Evolutionary conservation across 140 eudicot genomes (phyloP).

Genomic region (Flaveria floridana): DNA sequence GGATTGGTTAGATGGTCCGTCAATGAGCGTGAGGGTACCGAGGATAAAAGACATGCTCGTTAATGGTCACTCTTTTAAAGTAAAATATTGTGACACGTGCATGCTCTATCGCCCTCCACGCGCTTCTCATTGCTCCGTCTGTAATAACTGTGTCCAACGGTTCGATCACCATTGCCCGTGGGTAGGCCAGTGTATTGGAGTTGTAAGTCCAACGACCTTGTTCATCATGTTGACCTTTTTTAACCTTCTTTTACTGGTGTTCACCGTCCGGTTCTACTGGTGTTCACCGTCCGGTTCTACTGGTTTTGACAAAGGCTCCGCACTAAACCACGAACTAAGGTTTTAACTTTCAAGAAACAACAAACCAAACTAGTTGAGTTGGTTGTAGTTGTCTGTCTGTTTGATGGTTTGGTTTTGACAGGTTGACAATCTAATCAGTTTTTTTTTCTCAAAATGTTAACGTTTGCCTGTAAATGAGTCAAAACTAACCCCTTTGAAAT

Average conservation of each 20-base stretch:
- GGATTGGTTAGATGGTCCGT: conserved; percentile 43
- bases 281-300: too few species aligned
- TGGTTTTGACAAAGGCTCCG: too few species aligned
- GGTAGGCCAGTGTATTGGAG: conserved; percentile 91
- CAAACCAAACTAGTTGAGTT: too few species aligned
- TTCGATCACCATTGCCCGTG: conserved; percentile 94
- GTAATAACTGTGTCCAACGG: conserved; percentile 78
- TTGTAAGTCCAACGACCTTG: conserved; percentile 48
- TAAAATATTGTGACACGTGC: conserved; percentile 76
- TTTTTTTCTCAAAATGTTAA: too few species aligned
- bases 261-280: too few species aligned
- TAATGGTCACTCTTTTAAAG: conserved; percentile 58
- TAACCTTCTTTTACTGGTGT: not conserved
- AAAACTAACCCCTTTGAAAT: not conserved
- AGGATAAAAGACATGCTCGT: conserved; percentile 57
- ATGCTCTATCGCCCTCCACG: conserved; percentile 78
- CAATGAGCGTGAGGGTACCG: conserved; percentile 45
- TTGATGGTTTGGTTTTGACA: too few species aligned
- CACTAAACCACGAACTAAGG: too few species aligned
- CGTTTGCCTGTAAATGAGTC: not conserved
- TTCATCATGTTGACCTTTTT: not conserved
- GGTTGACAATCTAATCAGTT: too few species aligned
- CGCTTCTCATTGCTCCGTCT: conserved; percentile 80
- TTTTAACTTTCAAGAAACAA: too few species aligned
- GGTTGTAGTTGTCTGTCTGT: too few species aligned